Conservation (phyloP, 2,329 filamentous ascomycete genomes). For the Diaporthe aspalathi region DNA sequence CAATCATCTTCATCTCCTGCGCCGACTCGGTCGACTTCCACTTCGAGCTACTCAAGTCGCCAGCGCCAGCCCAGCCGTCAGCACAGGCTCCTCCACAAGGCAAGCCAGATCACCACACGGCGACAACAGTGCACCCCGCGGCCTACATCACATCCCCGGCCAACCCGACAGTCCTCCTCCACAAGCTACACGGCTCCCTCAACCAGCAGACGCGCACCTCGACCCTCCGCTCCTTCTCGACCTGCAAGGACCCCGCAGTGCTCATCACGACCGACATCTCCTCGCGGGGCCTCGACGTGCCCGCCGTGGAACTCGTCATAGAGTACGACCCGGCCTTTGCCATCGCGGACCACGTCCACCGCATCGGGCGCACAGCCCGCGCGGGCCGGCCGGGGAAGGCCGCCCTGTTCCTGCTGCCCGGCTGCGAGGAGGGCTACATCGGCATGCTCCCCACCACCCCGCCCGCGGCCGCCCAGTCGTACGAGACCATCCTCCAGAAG, state of each 20-base stretch:
- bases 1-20: slow-evolving; percentile 95
- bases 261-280: slow-evolving; percentile 96
- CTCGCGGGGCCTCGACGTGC: slow-evolving; percentile 93
- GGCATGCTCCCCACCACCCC: slow-evolving; percentile 70
- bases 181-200: slow-evolving; percentile 92
- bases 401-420: slow-evolving; percentile 89
- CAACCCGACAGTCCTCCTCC: slow-evolving; percentile 79
- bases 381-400: slow-evolving; percentile 90
- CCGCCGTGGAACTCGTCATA: slow-evolving; percentile 92
- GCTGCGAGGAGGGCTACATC: slow-evolving; percentile 92
- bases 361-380: slow-evolving; percentile 93
- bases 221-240: slow-evolving; percentile 84
- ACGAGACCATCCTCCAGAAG: slow-evolving; percentile 70
- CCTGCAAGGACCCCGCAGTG: slow-evolving; percentile 79
- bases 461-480: slow-evolving; percentile 61
- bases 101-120: slow-evolving; percentile 47
- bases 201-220: slow-evolving; percentile 88
- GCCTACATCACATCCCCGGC: slow-evolving; percentile 79
- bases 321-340: slow-evolving; percentile 98
- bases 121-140: slow-evolving; percentile 69
- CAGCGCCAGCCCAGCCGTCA: slow-evolving; percentile 46
- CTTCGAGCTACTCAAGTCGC: slow-evolving; percentile 79
- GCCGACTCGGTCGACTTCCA: slow-evolving; percentile 98
- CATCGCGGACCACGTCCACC: slow-evolving; percentile 92
- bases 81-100: slow-evolving; percentile 44